These are phyloP conservation scores for Tylopilus intermedius DNA, from an alignment of 768 basidiomycete species.

Conservation along the genomic window DNA sequence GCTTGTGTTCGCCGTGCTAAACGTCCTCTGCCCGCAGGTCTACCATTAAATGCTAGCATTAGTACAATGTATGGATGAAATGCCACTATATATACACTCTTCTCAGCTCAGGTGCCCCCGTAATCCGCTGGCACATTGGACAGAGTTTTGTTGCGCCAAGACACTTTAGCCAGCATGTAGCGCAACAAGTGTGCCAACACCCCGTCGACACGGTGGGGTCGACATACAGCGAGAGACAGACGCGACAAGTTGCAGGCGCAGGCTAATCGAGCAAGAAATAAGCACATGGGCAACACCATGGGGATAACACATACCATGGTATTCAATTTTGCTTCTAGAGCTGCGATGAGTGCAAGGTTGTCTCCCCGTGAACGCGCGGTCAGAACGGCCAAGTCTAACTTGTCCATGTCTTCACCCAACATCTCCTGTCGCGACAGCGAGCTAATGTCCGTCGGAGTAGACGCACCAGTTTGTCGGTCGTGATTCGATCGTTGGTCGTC, in stretches of 20 bases:
- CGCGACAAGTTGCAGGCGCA: constrained; percentile 50
- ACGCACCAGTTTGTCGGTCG: constrained; percentile 35
- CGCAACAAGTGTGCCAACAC: constrained; percentile 85
- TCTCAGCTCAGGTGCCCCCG: constrained; percentile 67
- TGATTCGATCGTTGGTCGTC: constrained; percentile 15
- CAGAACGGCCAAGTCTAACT: constrained; percentile 45
- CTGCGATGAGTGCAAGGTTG: constrained; percentile 42
- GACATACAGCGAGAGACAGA: constrained; percentile 72
- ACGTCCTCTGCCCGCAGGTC: constrained; percentile 1
- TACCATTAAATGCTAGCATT: constrained; percentile 4
- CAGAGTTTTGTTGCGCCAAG: constrained; percentile 77
- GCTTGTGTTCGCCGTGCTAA: constrained; percentile 2
- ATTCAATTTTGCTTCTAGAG: constrained; percentile 59
- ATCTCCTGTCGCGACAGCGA: not conserved
- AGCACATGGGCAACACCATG: constrained; percentile 28
- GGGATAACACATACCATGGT: constrained; percentile 44
- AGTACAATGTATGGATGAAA: not conserved
- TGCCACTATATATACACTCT: constrained; percentile 58
- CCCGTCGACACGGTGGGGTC: constrained; percentile 80
- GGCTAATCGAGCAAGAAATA: constrained; percentile 12
- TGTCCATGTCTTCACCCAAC: constrained; percentile 36
- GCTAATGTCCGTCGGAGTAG: not conserved
- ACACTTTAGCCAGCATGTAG: constrained; percentile 81
- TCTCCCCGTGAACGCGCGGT: constrained; percentile 47
- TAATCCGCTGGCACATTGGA: constrained; percentile 85